A percentile compares a stretch with the other conserved stretches of the same genome.
These are phyloP conservation scores for Daldinia decipiens DNA, from an alignment of 495 filamentous ascomycete species.

Conservation along the genomic window DNA sequence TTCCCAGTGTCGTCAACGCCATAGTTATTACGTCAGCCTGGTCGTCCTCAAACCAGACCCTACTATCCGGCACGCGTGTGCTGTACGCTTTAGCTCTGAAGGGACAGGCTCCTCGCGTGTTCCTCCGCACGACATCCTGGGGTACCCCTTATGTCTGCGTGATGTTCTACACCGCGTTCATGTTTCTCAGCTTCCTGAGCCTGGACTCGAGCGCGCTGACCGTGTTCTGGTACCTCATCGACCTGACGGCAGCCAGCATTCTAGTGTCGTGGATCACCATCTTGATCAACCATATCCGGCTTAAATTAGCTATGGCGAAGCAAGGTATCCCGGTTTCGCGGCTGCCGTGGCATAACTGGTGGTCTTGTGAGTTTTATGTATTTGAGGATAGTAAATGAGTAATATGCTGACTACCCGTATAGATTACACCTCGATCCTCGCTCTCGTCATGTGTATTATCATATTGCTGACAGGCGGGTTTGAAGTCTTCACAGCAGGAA, in stretches of 20 bases:
- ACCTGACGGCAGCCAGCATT: conserved; percentile 64
- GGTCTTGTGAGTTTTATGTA: conserved; percentile 45
- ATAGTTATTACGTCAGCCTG: conserved; percentile 78
- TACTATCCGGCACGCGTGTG: conserved; percentile 70
- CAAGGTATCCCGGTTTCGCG: conserved; percentile 52
- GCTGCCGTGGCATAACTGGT: conserved; percentile 59
- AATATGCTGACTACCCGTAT: conserved; percentile 18
- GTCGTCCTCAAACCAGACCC: conserved; percentile 71
- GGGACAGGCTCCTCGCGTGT: conserved; percentile 65
- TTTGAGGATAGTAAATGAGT: neutral
- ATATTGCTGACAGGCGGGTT: conserved; percentile 62
- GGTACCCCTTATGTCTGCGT: conserved; percentile 71
- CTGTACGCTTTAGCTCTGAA: conserved; percentile 71
- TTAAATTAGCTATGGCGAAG: conserved; percentile 54
- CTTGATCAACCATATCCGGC: conserved; percentile 58
- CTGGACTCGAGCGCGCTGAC: conserved; percentile 64
- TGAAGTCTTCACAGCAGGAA: conserved; percentile 58
- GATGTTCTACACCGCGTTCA: conserved; percentile 61
- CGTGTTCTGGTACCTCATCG: conserved; percentile 70
- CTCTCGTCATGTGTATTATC: conserved; percentile 57
- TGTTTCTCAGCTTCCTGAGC: conserved; percentile 68
- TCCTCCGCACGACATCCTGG: conserved; percentile 66
- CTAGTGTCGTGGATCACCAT: conserved; percentile 65
- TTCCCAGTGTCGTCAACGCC: conserved; percentile 73
- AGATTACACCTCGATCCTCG: conserved; percentile 51